Evolutionary conservation across 208 protist species (phyloP), one percentile per base, ranked within the genome.

Genomic region (Leishmania amazonensis): DNA sequence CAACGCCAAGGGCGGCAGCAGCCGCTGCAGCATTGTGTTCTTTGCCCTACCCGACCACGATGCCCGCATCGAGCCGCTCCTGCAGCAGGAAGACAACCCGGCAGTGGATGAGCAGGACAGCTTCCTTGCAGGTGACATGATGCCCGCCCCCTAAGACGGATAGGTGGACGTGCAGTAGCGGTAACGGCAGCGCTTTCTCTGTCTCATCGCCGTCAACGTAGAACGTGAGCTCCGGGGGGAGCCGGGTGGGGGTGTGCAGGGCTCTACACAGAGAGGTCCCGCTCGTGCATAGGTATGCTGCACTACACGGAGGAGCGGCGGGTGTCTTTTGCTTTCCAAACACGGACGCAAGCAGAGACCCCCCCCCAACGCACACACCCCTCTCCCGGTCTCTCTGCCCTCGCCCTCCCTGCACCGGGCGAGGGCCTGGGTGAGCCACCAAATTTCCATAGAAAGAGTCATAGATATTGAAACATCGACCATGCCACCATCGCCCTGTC

Each of bases 11-110:
- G 85, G 86, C 40, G 87, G 87, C 28, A 51, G 64, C 60, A 95
- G 89, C 71, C 94, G 94, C 45, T 97, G 94, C 87, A 96, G 92
- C 83, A 90, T 97, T 58, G 92, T 97, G 42, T 97, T 97, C 81
- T 97, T 97, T 78, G 86, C 88, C 31, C 78, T 97, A 47, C 94
- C 94, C 21, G 88, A 97, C 72, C 94, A 97, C 82, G 92, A 97
- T 83, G 91, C 94, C 21, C 79, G 77, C 64, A 94, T 97, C 53
- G 92, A 96, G 81, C 94, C 94, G n/a, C 83, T 97, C 70, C 86
- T 97, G 83, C 94, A 96, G 87, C 91, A 95, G 42, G 92, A 95
- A 76, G 91, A 96, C 64, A 96, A 96, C 78, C 92, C 92, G 31
- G 89, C 92, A n/a, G 62, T 91, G 49, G 94, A 95, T 73, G 90